Conservation (phyloP, 169 alveolate genomes). For the Cryptosporidium felis region DNA sequence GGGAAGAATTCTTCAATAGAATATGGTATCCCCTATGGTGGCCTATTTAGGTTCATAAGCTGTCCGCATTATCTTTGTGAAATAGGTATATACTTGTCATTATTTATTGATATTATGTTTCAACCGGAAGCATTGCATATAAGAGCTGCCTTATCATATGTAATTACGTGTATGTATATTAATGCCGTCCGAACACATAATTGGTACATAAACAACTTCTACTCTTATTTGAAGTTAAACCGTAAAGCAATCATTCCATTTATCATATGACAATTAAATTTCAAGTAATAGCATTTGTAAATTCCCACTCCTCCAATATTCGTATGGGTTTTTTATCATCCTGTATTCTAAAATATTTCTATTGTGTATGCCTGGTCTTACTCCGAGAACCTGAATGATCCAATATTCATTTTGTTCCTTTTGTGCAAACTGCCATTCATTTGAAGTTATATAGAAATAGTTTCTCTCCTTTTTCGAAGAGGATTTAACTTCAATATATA, state of each 20-base stretch:
- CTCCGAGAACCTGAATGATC: slow-evolving; percentile 26
- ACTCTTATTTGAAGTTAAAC: neutral
- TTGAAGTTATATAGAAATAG: slow-evolving; percentile 2
- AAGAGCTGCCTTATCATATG: neutral
- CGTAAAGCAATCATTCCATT: slow-evolving; percentile 63
- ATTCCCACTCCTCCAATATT: slow-evolving; percentile 15
- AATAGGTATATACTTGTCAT: slow-evolving; percentile 35
- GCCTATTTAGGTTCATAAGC: slow-evolving; percentile 2
- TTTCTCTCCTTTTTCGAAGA: slow-evolving; percentile 35
- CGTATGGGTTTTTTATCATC: slow-evolving; percentile 26
- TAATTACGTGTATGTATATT: slow-evolving; percentile 37
- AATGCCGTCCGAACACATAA: slow-evolving; percentile 57
- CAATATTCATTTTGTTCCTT: slow-evolving; percentile 7
- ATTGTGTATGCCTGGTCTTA: neutral
- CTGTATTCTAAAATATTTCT: neutral
- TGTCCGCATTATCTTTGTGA: slow-evolving; percentile 65
- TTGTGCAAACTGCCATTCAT: slow-evolving; percentile 54
- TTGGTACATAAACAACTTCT: slow-evolving; percentile 17
- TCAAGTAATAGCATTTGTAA: slow-evolving; percentile 31
- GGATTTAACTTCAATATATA: slow-evolving; percentile 49
- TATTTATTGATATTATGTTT: neutral
- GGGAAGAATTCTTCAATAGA: neutral
- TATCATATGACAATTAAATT: neutral
- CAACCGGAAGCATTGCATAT: neutral
- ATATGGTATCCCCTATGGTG: slow-evolving; percentile 60